phyloP scores from a whole-genome alignment of 2,329 filamentous ascomycete genomes.

The Neofusicoccum laricinum region DNA sequence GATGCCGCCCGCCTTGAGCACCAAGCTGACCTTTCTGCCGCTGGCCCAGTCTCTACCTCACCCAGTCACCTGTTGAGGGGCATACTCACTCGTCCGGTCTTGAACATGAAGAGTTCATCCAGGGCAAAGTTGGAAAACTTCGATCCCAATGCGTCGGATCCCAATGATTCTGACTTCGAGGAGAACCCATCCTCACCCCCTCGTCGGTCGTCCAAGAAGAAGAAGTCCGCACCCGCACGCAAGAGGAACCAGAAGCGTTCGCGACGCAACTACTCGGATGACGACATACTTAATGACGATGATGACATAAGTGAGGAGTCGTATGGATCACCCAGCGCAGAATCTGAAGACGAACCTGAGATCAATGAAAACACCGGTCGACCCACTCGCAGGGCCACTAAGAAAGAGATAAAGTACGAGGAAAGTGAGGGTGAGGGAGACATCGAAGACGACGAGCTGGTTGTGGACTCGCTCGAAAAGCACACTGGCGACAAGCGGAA shows the following conservation, averaged over 20 bases:
- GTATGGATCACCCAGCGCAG: constrained; percentile 20
- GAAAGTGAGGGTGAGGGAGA: constrained; percentile 48
- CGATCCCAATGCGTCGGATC: constrained; percentile 39
- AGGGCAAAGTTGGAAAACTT: constrained; percentile 34
- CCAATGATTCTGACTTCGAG: constrained; percentile 37
- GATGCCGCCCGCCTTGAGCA: neutral
- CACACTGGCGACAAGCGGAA: constrained; percentile 23
- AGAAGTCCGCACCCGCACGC: constrained; percentile 28
- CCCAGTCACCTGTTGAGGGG: neutral
- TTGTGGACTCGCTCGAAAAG: constrained; percentile 10
- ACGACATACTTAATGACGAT: constrained; percentile 38
- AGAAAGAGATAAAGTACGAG: constrained; percentile 55
- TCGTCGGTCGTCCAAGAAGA: constrained; percentile 21
- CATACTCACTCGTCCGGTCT: neutral
- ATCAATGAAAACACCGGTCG: constrained; percentile 56
- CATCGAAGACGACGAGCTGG: constrained; percentile 30
- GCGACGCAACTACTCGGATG: constrained; percentile 32
- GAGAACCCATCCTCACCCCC: constrained; percentile 16
- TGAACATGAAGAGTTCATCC: constrained; percentile 32
- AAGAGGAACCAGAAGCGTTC: constrained; percentile 33
- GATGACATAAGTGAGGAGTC: constrained; percentile 50
- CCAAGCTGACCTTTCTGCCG: neutral
- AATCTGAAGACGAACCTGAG: constrained; percentile 44
- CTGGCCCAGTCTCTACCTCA: neutral
- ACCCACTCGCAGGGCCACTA: constrained; percentile 54